phyloP scores from a whole-genome alignment of 139 green algal species.

The Desmodesmus armatus region DNA sequence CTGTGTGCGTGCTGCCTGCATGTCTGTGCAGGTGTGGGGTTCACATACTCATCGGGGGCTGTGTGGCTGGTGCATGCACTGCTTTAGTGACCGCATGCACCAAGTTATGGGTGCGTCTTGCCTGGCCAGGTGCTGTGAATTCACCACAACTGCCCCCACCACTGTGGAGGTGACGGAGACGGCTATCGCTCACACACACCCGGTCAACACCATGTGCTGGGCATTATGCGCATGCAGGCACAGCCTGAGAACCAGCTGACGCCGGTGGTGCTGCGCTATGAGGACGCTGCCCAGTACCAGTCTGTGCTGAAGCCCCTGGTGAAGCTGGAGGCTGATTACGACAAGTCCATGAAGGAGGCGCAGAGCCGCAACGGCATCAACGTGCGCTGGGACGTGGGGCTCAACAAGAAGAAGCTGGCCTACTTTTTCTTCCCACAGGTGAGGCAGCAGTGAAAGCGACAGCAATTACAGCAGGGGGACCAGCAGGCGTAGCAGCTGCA shows the following conservation, averaged over 20 bases:
- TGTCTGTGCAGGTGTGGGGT: no score
- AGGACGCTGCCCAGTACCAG: slow-evolving; percentile 92
- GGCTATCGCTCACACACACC: no score
- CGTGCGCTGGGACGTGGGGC: slow-evolving; percentile 92
- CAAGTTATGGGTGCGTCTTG: no score
- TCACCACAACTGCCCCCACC: no score
- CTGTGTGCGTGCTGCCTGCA: no score
- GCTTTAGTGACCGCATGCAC: no score
- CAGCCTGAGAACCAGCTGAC: slow-evolving; percentile 43
- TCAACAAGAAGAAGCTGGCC: slow-evolving; percentile 92
- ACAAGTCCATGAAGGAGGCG: slow-evolving; percentile 87
- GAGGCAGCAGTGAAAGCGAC: neutral
- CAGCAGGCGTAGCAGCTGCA: no score
- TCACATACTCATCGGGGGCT: no score
- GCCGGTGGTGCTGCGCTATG: slow-evolving; percentile 91
- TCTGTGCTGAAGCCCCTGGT: slow-evolving; percentile 75
- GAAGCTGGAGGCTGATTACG: slow-evolving; percentile 96
- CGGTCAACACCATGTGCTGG: no score
- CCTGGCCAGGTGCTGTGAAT: no score
- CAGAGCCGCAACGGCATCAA: slow-evolving; percentile 89
- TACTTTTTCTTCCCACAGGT: slow-evolving; percentile 92
- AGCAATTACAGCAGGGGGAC: neutral
- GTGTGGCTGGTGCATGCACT: no score
- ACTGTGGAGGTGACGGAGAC: neutral
- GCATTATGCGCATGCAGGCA: neutral